Base-by-base conservation (phyloP, 139 green algal genomes). In the Coelastrella sp. region DNA sequence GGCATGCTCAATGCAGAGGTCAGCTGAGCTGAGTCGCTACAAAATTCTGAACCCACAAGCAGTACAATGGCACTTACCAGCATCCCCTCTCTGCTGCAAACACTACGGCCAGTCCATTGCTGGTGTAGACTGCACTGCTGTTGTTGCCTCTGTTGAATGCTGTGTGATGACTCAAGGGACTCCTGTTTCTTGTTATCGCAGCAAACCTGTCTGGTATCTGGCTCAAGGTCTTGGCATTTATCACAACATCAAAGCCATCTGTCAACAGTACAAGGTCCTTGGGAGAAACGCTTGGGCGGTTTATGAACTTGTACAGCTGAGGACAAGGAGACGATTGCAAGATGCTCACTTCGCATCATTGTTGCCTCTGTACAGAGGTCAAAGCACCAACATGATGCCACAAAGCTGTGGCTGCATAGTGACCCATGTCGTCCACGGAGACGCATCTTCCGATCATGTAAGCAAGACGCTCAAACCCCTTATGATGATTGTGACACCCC, bases 251-350 rank as follows among this genome's bases (percentile, higher is more conserved):
- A 72, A 72, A 72, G 4, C 27, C 63, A 23, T 72, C 30, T 45
- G 63, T 72, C 30, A 72, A 30, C 63, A 72, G 63, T 30, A 72
- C 63, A 6, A 72, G 63, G 63, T 72, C 63, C n/a, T 27, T 11
- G 21, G 63, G 30, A 25, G 63, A 15, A 4, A 72, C 15, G 6
- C n/a, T 40, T 15, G 9, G 15, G 25, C 40, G 13, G 27, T 37
- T 34, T 4, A 72, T 30, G 13, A 25, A 72, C 63, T 72, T 72
- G 63, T 72, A 72, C 63, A 72, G 35, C 30, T 72, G 63, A 27
- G 40, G 32, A 7, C n/a, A n/a, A n/a, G n/a, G n/a, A n/a, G 27
- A 23, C n/a, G 23, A 32, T 23, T 17, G 37, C 62, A 67, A 8
- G 7, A 67, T 37, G 25, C 23, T 6, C 27, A 9, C n/a, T 2